Base-by-base conservation (phyloP, 2,329 filamentous ascomycete genomes). In the Aspergillus caelatus region DNA sequence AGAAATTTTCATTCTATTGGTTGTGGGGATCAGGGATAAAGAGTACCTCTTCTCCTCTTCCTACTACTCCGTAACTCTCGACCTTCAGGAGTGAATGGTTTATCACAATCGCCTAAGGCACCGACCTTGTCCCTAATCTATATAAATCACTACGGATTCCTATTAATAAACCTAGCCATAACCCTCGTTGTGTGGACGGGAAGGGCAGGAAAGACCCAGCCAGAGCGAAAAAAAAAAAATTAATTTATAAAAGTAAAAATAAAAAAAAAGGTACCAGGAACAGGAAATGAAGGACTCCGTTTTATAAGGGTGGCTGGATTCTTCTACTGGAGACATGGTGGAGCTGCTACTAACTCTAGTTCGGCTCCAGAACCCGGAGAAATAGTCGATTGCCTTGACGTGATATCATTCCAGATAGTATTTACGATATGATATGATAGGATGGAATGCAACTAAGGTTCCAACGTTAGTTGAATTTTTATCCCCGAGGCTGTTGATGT, bases 351-450 rank as follows among this genome's bases (percentile, higher is more conserved):
- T 52, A 26, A 48, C 28, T 43, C 61, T 60, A 59, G 60, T 56
- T 60, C 62, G 56, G 63, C 57, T 60, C 66, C 60, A 65, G 57
- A 57, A 59, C 34, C 50, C 66, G 65, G 65, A 67, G 65, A 63
- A 65, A 60, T 62, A 61, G 61, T 48, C 48, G 48, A 62, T 62
- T 54, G 61, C 65, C 48, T 65, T 62, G 45, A 48, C 36, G 30
- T 67, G 65, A 65, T 65, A 67, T 59, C 56, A 55, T 28, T 53
- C 32, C 36, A 36, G 23, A 57, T 59, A 57, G 16, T 36, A 60
- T 41, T 56, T 48, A 16, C 45, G 56, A 62, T 41, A 53, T 43
- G 58, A 36, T 32, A 50, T 46, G 52, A 61, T 60, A 50, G 16
- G 57, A 34, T 2, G 34, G 55, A 16, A 48, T 23, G 11, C 19